phyloP scores from a whole-genome alignment of 176 grass and related monocot genomes.

The Pontederia crassipes region DNA sequence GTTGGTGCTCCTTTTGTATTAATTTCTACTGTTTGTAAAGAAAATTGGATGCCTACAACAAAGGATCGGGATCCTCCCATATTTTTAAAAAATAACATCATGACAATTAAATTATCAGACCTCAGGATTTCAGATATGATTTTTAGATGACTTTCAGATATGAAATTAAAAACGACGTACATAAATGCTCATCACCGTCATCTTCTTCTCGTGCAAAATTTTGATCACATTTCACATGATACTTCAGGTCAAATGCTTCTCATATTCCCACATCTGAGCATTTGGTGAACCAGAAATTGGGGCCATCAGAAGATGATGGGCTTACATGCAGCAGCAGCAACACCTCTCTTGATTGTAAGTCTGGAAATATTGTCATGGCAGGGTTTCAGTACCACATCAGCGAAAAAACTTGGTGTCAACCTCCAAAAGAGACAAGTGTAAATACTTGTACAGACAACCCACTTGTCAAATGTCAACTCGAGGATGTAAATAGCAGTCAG shows the following conservation, averaged over 20 bases:
- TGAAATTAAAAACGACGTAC: background rate
- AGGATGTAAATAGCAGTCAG: constrained; percentile 73
- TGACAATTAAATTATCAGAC: no score
- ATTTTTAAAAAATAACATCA: no score
- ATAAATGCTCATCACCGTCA: background rate
- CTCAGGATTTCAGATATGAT: no score
- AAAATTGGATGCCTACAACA: no score
- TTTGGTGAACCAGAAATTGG: constrained; percentile 34
- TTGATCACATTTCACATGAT: background rate
- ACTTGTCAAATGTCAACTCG: constrained; percentile 31
- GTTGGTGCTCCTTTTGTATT: no score
- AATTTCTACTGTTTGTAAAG: no score
- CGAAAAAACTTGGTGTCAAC: constrained; percentile 37
- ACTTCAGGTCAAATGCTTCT: constrained; percentile 32
- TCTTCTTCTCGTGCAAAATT: constrained; percentile 7
- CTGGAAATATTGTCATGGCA: constrained; percentile 26
- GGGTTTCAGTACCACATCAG: constrained; percentile 29
- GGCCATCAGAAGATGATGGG: constrained; percentile 38
- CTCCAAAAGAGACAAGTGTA: constrained; percentile 51
- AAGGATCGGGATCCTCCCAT: no score
- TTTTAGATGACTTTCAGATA: background rate
- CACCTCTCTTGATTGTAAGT: constrained; percentile 68
- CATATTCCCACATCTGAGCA: constrained; percentile 39
- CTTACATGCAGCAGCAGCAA: constrained; percentile 58
- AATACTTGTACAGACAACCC: constrained; percentile 42